Evolutionary conservation across 495 filamentous ascomycete species (phyloP).

Genomic region (Annulohypoxylon stygium): DNA sequence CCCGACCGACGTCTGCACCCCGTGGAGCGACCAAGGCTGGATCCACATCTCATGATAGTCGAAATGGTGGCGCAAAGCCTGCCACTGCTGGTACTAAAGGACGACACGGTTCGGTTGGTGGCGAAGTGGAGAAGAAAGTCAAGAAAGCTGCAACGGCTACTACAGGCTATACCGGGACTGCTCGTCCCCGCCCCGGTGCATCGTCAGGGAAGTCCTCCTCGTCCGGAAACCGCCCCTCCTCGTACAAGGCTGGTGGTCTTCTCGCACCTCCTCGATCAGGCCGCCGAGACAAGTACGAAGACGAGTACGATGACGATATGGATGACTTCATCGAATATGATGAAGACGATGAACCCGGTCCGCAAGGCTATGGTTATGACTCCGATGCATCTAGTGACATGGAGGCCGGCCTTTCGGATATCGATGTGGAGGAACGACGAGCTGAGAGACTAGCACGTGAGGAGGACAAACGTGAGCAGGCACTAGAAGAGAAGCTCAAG

Average conservation of each 20-base stretch:
- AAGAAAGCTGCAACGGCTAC: conserved; percentile 70
- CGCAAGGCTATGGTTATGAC: conserved; percentile 58
- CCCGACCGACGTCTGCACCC: conserved; percentile 37
- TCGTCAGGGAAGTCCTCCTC: conserved; percentile 47
- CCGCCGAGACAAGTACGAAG: conserved; percentile 62
- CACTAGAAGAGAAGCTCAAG: conserved; percentile 58
- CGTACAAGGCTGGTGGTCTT: conserved; percentile 46
- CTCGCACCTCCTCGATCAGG: conserved; percentile 47
- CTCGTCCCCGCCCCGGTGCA: conserved; percentile 59
- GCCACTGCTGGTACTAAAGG: conserved; percentile 31
- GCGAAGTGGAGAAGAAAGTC: conserved; percentile 62
- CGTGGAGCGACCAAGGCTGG: conserved; percentile 43
- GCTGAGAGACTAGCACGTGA: conserved; percentile 62
- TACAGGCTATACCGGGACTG: conserved; percentile 69
- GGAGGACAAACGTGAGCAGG: conserved; percentile 66
- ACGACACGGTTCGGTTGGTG: conserved; percentile 32
- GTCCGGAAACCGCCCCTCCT: conserved; percentile 42
- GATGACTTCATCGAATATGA: conserved; percentile 68
- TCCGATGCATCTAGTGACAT: conserved; percentile 70
- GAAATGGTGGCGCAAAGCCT: conserved; percentile 43
- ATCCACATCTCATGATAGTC: conserved; percentile 32
- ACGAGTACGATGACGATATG: conserved; percentile 66
- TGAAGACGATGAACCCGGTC: conserved; percentile 65
- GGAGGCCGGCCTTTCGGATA: conserved; percentile 71
- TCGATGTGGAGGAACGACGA: conserved; percentile 68